Conservation (phyloP, 2,329 filamentous ascomycete species). For the Moelleriella libera region DNA sequence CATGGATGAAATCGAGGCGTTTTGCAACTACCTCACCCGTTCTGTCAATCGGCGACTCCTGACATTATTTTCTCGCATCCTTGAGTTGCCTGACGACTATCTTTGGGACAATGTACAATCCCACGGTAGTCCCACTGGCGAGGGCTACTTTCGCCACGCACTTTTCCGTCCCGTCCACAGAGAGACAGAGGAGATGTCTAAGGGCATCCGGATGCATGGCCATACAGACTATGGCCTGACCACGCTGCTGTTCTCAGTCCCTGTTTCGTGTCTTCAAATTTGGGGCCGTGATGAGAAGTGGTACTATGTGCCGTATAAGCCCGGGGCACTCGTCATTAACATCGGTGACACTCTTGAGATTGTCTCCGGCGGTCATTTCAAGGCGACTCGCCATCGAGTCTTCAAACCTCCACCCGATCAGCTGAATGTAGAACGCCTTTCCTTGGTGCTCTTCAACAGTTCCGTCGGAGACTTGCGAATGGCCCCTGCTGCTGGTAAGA, state of each 20-base stretch:
- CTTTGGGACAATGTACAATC: slow-evolving; percentile 10
- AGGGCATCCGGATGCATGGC: slow-evolving; percentile 9
- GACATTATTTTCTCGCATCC: slow-evolving; percentile 8
- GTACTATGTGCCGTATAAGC: slow-evolving; percentile 9
- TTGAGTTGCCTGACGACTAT: slow-evolving; percentile 9
- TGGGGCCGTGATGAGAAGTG: slow-evolving; percentile 9
- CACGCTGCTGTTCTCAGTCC: slow-evolving; percentile 7
- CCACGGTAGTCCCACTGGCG: slow-evolving; percentile 9
- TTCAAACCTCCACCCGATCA: slow-evolving; percentile 8
- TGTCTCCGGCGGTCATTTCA: slow-evolving; percentile 9
- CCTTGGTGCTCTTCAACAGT: slow-evolving; percentile 29
- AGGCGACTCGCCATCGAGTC: slow-evolving; percentile 9
- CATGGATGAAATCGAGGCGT: slow-evolving; percentile 9
- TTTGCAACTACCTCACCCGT: slow-evolving; percentile 8
- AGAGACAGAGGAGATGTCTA: slow-evolving; percentile 7
- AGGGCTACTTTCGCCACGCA: slow-evolving; percentile 9
- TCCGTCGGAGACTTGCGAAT: slow-evolving; percentile 28
- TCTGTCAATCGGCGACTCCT: slow-evolving; percentile 9
- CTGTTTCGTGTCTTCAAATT: slow-evolving; percentile 9
- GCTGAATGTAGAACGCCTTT: slow-evolving; percentile 21
- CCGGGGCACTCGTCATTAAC: slow-evolving; percentile 9
- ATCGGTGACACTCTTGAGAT: slow-evolving; percentile 9
- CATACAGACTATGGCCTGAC: slow-evolving; percentile 9
- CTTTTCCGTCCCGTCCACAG: slow-evolving; percentile 8
- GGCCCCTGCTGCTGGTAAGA: slow-evolving; percentile 17